phyloP scores from a whole-genome alignment of 192 early-diverging fungal species.

The Allomyces arbusculus region DNA sequence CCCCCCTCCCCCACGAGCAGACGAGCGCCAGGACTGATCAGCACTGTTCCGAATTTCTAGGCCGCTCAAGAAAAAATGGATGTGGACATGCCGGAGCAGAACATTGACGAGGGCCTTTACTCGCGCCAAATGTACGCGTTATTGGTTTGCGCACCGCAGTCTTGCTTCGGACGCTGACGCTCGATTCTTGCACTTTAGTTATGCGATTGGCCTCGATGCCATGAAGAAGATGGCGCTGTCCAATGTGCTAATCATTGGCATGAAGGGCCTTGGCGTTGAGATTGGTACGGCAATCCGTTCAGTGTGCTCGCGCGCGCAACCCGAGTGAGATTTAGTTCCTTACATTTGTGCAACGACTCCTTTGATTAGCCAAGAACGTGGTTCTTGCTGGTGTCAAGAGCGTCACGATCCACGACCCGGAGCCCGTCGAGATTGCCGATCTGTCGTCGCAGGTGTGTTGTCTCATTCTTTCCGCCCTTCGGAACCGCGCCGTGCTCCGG shows the following conservation, averaged over 20 bases:
- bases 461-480: not conserved
- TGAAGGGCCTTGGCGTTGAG: slow-evolving; percentile 92
- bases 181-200: slow-evolving; percentile 26
- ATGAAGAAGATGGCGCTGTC: slow-evolving; percentile 96
- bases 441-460: slow-evolving; percentile 61
- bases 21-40: too few species aligned
- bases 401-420: slow-evolving; percentile 82
- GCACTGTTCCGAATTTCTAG: too few species aligned
- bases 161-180: too few species aligned
- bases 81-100: slow-evolving; percentile 6
- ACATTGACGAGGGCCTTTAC: slow-evolving; percentile 92
- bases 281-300: slow-evolving; percentile 44
- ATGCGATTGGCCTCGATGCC: slow-evolving; percentile 78
- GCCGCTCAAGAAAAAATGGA: slow-evolving; percentile 6
- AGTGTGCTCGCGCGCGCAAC: not conserved
- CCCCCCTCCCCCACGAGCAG: too few species aligned
- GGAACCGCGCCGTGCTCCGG: too few species aligned
- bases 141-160: slow-evolving; percentile 5
- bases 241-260: slow-evolving; percentile 87
- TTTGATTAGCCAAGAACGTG: slow-evolving; percentile 73
- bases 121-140: slow-evolving; percentile 89
- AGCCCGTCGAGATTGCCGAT: slow-evolving; percentile 51
- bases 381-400: slow-evolving; percentile 97
- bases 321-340: not conserved
- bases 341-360: not conserved